Conservation (phyloP, 1,284 basidiomycete species). For the Papiliotrema terrestris region DNA sequence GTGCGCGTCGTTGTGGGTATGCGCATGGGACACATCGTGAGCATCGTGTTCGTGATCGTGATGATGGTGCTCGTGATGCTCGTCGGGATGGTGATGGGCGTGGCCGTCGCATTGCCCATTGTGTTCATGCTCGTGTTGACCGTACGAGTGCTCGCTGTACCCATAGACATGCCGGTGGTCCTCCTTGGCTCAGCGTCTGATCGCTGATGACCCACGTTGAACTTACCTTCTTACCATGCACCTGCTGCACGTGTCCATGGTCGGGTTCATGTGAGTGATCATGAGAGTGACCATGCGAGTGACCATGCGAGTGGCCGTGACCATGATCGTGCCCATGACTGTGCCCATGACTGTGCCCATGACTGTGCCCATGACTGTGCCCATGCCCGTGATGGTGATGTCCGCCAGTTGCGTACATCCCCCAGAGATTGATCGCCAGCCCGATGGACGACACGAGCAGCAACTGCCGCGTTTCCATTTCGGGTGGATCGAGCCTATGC, state of each 20-base stretch:
- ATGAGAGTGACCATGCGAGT: background rate
- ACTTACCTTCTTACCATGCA: too few species aligned
- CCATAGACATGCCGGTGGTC: background rate
- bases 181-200: conserved; percentile 3
- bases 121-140: conserved; percentile 43
- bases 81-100: conserved; percentile 15
- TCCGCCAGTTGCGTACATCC: conserved; percentile 98
- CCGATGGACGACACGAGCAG: conserved; percentile 85
- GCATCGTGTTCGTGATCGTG: conserved; percentile 51
- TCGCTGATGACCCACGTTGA: background rate
- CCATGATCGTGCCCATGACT: conserved; percentile 20
- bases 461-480: conserved; percentile 95
- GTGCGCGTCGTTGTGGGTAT: conserved; percentile 58
- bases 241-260: conserved; percentile 47
- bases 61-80: conserved; percentile 24
- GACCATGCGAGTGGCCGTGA: conserved; percentile 1
- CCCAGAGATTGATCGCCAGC: conserved; percentile 90
- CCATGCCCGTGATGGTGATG: conserved; percentile 71
- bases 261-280: conserved; percentile 11
- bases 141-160: conserved; percentile 31
- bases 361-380: conserved; percentile 51
- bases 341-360: conserved; percentile 20
- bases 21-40: conserved; percentile 49
- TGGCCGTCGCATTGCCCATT: conserved; percentile 22
- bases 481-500: conserved; percentile 83